Evolutionary conservation across 306 rosid genomes (phyloP).

Genomic region (Acacia melanoxylon): DNA sequence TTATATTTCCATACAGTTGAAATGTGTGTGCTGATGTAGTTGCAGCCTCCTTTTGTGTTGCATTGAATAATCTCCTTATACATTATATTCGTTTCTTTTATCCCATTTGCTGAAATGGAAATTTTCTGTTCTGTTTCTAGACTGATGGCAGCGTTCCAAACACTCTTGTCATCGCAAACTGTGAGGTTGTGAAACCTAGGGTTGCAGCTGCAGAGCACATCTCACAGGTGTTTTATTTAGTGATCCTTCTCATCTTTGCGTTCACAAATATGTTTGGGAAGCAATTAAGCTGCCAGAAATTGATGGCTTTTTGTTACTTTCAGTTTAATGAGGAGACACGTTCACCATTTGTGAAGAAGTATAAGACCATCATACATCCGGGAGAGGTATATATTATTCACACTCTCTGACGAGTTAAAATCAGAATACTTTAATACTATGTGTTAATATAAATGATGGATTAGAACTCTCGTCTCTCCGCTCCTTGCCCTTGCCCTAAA

Average conservation of each 20-base stretch:
- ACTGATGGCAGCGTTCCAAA: conserved; percentile 99
- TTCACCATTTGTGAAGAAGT: conserved; percentile 98
- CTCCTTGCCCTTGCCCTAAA: background rate
- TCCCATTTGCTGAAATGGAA: background rate
- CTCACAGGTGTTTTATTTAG: conserved; percentile 65
- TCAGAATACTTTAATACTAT: background rate
- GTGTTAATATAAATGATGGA: background rate
- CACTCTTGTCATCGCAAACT: conserved; percentile 95
- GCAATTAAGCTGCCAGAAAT: conserved; percentile 12
- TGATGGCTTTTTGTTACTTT: conserved; percentile 15
- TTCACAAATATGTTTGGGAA: conserved; percentile 1
- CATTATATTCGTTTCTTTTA: background rate
- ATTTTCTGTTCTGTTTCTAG: conserved; percentile 36
- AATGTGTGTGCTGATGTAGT: background rate
- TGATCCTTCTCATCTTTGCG: conserved; percentile 5
- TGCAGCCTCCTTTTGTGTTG: background rate
- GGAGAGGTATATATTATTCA: conserved; percentile 74
- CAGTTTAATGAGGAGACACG: conserved; percentile 99
- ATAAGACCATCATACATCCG: conserved; percentile 97
- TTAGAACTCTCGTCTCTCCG: background rate
- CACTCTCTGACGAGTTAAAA: background rate
- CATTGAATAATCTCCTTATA: background rate
- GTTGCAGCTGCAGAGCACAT: conserved; percentile 99
- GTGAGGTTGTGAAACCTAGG: conserved; percentile 97
- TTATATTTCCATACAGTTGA: background rate